Conservation (phyloP, 768 basidiomycete species). For the Serendipita sp. region DNA sequence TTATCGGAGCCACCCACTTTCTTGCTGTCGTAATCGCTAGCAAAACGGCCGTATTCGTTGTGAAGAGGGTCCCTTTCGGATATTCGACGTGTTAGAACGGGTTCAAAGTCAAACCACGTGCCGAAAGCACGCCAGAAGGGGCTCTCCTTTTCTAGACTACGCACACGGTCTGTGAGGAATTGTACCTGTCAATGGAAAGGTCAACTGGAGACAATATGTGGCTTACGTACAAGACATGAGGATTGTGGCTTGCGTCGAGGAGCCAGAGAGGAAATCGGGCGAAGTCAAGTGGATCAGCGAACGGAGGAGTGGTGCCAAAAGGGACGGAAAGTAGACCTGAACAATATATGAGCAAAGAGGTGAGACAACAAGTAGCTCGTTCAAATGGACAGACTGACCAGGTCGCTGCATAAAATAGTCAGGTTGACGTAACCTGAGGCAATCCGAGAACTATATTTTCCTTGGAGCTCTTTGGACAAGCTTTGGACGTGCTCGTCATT, state of each 20-base stretch:
- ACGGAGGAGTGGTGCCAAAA: conserved; percentile 60
- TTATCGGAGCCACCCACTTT: conserved; percentile 30
- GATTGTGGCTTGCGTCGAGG: conserved; percentile 3
- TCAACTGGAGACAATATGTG: background rate
- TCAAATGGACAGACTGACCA: conserved; percentile 31
- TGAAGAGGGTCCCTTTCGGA: background rate
- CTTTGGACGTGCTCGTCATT: conserved; percentile 25
- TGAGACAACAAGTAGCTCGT: background rate
- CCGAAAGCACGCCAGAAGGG: conserved; percentile 72
- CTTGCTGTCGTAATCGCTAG: conserved; percentile 24
- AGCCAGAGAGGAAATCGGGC: conserved; percentile 23
- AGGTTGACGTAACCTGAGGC: conserved; percentile 6
- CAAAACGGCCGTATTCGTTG: background rate
- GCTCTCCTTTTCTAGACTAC: conserved; percentile 54
- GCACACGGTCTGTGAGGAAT: conserved; percentile 34
- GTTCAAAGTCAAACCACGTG: conserved; percentile 53
- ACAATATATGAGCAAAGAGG: conserved; percentile 3
- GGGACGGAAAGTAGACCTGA: conserved; percentile 74
- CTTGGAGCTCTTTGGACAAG: conserved; percentile 26
- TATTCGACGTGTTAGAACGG: conserved; percentile 28
- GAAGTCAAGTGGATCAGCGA: conserved; percentile 60
- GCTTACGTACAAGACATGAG: conserved; percentile 22
- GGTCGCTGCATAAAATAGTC: conserved; percentile 65
- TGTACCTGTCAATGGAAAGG: background rate
- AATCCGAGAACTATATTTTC: background rate